phyloP scores from a whole-genome alignment of 176 grass and related monocot genomes.

The Carex myosuroides region DNA sequence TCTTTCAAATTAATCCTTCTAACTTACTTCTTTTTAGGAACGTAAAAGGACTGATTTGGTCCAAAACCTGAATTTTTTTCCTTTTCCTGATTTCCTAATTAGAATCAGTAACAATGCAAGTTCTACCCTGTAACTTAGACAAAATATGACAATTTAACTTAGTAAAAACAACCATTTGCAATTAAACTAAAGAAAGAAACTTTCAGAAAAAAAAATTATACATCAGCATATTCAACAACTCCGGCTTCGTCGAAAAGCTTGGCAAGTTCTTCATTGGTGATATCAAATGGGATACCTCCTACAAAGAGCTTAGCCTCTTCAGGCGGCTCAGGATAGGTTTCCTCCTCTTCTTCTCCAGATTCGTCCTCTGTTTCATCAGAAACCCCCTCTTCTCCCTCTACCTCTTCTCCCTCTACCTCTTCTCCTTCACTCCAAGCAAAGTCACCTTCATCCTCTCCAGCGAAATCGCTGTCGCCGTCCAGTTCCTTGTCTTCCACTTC shows the following conservation, averaged over 20 bases:
- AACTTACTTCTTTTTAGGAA: too few species aligned
- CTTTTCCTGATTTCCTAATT: background rate
- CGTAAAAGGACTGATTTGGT: too few species aligned
- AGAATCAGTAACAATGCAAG: background rate
- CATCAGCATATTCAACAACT: conserved; percentile 78
- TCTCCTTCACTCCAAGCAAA: conserved; percentile 15
- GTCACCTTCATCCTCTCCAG: conserved; percentile 21
- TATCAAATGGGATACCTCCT: conserved; percentile 53
- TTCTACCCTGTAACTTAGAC: background rate
- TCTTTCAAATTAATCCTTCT: too few species aligned
- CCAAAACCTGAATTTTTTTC: background rate
- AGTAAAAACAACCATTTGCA: background rate
- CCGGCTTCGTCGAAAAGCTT: conserved; percentile 78
- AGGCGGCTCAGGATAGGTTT: conserved; percentile 21
- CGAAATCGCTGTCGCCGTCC: conserved; percentile 15
- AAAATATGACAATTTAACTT: background rate
- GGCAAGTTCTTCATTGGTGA: conserved; percentile 61
- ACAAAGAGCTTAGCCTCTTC: conserved; percentile 81
- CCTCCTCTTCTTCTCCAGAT: background rate
- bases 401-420: background rate
- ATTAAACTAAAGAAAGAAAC: background rate
- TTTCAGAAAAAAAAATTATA: conserved; percentile 19
- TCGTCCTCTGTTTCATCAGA: background rate
- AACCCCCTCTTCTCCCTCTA: conserved; percentile 12
- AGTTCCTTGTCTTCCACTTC: conserved; percentile 22